Conservation (phyloP, 192 early-diverging fungal species). For the Backusella australiensis region DNA sequence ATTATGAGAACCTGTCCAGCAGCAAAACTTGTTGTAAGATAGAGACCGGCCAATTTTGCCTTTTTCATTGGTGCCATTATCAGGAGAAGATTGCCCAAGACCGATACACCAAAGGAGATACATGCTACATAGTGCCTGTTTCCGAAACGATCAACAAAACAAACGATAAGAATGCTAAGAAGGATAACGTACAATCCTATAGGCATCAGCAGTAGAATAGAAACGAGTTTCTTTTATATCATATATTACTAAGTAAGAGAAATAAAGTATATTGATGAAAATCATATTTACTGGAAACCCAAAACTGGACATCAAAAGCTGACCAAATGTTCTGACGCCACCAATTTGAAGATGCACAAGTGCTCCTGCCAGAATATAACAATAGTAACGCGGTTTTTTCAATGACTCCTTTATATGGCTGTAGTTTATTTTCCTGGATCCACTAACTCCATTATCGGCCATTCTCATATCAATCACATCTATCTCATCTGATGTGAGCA, state of each 20-base stretch:
- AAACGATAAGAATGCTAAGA: not conserved
- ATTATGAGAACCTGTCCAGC: not conserved
- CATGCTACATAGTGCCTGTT: not conserved
- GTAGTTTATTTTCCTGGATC: slow-evolving; percentile 1
- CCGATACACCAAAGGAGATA: not conserved
- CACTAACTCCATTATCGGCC: slow-evolving; percentile 15
- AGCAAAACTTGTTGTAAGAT: slow-evolving; percentile 4
- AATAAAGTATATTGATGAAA: too few relatives aligned
- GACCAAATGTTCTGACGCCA: slow-evolving; percentile 1
- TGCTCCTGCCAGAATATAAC: not conserved
- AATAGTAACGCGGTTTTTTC: slow-evolving; percentile 14
- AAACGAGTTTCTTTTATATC: not conserved
- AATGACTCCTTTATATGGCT: slow-evolving; percentile 22
- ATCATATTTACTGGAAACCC: not conserved
- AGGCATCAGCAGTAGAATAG: not conserved
- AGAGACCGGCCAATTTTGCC: slow-evolving; percentile 16
- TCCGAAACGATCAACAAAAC: not conserved
- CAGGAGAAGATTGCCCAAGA: slow-evolving; percentile 12
- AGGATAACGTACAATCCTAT: not conserved
- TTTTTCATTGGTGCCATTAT: not conserved
- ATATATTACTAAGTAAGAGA: too few relatives aligned
- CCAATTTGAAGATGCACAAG: slow-evolving; percentile 23
- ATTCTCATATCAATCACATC: not conserved
- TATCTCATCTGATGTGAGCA: not conserved
- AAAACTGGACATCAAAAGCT: slow-evolving; percentile 3